These are phyloP conservation scores for Claviceps sp. DNA, from an alignment of 2,329 filamentous ascomycete genomes.

Conservation along the genomic window DNA sequence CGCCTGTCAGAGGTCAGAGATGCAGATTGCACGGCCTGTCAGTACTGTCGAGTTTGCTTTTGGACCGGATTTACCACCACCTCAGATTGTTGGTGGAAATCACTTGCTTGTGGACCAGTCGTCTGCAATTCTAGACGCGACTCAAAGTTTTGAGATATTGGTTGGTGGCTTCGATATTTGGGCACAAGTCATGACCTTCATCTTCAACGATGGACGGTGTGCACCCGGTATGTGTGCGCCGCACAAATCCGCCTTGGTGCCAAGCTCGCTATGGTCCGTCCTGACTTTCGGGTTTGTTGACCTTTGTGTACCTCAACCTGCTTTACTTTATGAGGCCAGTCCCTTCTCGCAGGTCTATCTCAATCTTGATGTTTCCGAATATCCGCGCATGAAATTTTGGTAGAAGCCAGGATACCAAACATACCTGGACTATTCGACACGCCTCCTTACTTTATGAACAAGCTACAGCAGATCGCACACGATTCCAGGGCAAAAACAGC, in stretches of 20 bases:
- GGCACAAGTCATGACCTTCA: conserved; percentile 25
- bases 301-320: conserved; percentile 28
- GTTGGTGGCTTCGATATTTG: conserved; percentile 31
- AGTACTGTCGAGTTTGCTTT: conserved; percentile 26
- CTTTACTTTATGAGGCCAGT: conserved; percentile 29
- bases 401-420: conserved; percentile 10
- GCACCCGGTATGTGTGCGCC: conserved; percentile 24
- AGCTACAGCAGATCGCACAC: conserved; percentile 10
- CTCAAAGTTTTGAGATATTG: conserved; percentile 21
- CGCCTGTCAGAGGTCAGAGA: conserved; percentile 21
- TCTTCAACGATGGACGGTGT: conserved; percentile 28
- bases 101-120: conserved; percentile 1
- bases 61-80: conserved; percentile 14
- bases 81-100: conserved; percentile 4
- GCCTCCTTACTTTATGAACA: conserved; percentile 15
- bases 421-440: conserved; percentile 10
- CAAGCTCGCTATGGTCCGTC: conserved; percentile 20
- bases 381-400: background rate
- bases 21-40: conserved; percentile 18
- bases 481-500: conserved; percentile 14
- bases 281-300: conserved; percentile 24
- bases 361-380: background rate
- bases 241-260: conserved; percentile 27
- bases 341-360: background rate
- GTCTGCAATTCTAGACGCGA: conserved; percentile 12